phyloP scores from a whole-genome alignment of 2,329 filamentous ascomycete species.

The Cercospora zeina region DNA sequence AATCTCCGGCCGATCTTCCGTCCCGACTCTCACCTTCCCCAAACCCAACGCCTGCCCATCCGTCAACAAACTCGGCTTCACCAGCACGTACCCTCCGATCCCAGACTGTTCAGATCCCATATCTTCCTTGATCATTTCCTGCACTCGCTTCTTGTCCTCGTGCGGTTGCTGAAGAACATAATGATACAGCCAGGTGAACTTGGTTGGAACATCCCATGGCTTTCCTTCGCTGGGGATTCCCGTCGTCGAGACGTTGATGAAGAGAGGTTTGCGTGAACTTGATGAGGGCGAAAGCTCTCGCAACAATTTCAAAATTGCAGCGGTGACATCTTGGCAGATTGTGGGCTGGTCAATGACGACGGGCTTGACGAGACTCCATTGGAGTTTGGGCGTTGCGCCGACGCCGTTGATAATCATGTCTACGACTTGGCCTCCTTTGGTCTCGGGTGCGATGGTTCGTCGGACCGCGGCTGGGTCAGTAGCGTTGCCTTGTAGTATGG shows the following conservation, averaged over 20 bases:
- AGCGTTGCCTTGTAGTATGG: constrained; percentile 52
- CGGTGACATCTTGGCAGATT: constrained; percentile 41
- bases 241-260: constrained; percentile 44
- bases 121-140: constrained; percentile 38
- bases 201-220: constrained; percentile 43
- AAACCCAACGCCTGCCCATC: constrained; percentile 38
- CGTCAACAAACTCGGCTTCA: constrained; percentile 44
- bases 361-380: constrained; percentile 34
- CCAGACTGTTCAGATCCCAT: constrained; percentile 27
- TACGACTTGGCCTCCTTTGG: constrained; percentile 36
- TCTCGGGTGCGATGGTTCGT: constrained; percentile 37
- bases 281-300: constrained; percentile 18
- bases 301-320: constrained; percentile 39
- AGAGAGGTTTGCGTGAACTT: constrained; percentile 32
- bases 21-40: constrained; percentile 39
- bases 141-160: constrained; percentile 44
- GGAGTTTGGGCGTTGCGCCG: constrained; percentile 42
- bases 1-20: constrained; percentile 39
- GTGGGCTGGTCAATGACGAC: constrained; percentile 40
- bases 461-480: constrained; percentile 47
- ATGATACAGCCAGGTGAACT: constrained; percentile 41
- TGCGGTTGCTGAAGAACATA: constrained; percentile 42
- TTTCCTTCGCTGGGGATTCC: constrained; percentile 35
- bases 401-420: constrained; percentile 53
- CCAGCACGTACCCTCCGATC: constrained; percentile 39